Evolutionary conservation across 1,284 basidiomycete genomes (phyloP), one percentile per base, ranked within the genome.

Genomic region (Cystobasidium pallidum): DNA sequence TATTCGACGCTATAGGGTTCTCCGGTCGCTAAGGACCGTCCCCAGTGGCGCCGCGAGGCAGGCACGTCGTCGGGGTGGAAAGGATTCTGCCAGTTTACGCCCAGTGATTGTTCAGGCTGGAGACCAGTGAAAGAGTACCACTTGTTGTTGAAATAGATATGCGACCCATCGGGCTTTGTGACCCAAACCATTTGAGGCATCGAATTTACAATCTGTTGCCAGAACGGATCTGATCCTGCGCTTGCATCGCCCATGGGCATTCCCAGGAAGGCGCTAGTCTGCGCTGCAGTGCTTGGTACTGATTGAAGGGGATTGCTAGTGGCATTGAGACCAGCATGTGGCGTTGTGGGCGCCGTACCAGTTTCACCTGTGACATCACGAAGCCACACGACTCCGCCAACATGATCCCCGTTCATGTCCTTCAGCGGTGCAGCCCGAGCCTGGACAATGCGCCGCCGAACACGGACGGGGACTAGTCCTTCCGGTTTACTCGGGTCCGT

Each of bases 61-160:
- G 76, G 75, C 79, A 81, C 80, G 65, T 81, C 81, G 34, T 81
- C 80, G 64, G 76, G 75, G 63, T 81, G 80, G 76, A 81, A 80
- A 13, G 77, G 75, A 17, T 74, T 76, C 59, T 79, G 78, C 81
- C 81, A 81, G 10, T 80, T 80, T 8, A 79, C 71, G 17, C 80
- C 79, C 1, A 77, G 75, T 11, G 73, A 78, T 64, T 75, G 72
- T 54, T 76, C 75, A 10, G 70, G 74, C n/a, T 75, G 75, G 26
- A 78, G 70, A 4, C 80, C 81, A 10, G 81, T 81, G 74, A 78
- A 81, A 3, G 77, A 77, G 72, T 79, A 79, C 75, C 54, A 78
- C 30, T 68, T 58, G 11, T 54, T 77, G 75, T 72, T 66, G 55
- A 73, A 70, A 59, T 75, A 75, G 15, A 61, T 74, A 70, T 80